Evolutionary conservation across 1,284 basidiomycete species (phyloP), one percentile per base, ranked within the genome.

Genomic region (Tremellales sp.): DNA sequence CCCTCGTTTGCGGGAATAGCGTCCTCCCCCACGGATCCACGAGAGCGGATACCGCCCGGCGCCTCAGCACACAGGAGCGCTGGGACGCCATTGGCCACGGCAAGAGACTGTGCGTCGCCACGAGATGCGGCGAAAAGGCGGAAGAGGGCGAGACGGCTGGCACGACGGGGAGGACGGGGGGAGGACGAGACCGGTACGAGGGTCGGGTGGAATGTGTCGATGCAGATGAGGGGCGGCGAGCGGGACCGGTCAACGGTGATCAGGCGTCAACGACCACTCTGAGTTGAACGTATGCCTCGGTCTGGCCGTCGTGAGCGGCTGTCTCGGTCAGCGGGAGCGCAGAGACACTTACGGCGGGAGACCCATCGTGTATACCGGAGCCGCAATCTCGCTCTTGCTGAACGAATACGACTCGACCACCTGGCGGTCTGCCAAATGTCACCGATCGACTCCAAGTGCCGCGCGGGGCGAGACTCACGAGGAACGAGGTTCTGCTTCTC

Each of bases 401-500:
- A 53, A 24, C 12, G 40, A 29, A 34, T 51, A 56, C 5, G 50
- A 53, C 24, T 56, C 54, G 27, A 50, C 48, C 12, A 52, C 54
- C 49, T 44, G 12, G 24, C 22, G 0, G 3, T 46, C 22, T 18
- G 33, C 26, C n/a, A 42, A 39, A n/a, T 3, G 13, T 3, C 13
- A 18, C 1, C 2, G 16, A 19, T 27, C 18, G 18, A 36, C 3
- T 10, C 4, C 27, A n/a, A 10, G 9, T 29, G 22, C 18, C 8
- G 13, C 9, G 6, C 25, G 4, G 13, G 5, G n/a, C 5, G 16
- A 2, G 10, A 48, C 54, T 45, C 19, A 59, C 54, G 31, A 9
- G 57, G 57, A 3, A 59, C 44, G 1, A 49, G 44, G 13, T 40
- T 51, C 13, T 39, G 38, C 45, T 59, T 59, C 18, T 36, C 45